Evolutionary conservation across 2,329 filamentous ascomycete species (phyloP).

Genomic region (Monosporascus sp.): DNA sequence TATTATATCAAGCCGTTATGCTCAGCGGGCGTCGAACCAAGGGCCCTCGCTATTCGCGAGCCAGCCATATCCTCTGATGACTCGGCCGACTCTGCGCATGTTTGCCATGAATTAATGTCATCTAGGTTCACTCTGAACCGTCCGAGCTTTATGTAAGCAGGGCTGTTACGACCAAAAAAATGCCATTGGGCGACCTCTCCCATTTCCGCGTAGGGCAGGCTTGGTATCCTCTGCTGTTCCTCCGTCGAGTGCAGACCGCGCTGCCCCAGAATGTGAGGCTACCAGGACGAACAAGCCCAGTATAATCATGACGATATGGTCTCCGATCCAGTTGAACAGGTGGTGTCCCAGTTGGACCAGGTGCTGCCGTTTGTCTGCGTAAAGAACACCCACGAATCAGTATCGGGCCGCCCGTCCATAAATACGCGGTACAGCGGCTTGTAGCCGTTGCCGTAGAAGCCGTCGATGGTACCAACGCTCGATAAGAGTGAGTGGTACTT

Average conservation of each 20-base stretch:
- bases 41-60: too few relatives aligned
- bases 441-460: conserved; percentile 9
- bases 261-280: neutral
- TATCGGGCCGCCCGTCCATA: conserved; percentile 21
- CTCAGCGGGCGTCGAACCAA: too few relatives aligned
- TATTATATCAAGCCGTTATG: too few relatives aligned
- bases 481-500: conserved; percentile 42
- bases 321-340: conserved; percentile 24
- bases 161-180: too few relatives aligned
- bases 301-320: conserved; percentile 15
- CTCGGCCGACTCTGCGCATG: too few relatives aligned
- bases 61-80: too few relatives aligned
- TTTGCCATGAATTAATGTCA: too few relatives aligned
- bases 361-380: conserved; percentile 22
- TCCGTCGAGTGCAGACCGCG: neutral
- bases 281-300: neutral
- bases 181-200: neutral
- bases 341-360: conserved; percentile 27
- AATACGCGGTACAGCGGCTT: conserved; percentile 18
- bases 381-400: conserved; percentile 25
- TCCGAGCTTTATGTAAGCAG: too few relatives aligned
- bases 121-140: too few relatives aligned
- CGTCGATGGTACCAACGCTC: conserved; percentile 15
- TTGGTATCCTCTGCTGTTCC: neutral
- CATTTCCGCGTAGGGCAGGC: neutral